phyloP scores from a whole-genome alignment of 805 yeast species.

The Candida bentonensis region DNA sequence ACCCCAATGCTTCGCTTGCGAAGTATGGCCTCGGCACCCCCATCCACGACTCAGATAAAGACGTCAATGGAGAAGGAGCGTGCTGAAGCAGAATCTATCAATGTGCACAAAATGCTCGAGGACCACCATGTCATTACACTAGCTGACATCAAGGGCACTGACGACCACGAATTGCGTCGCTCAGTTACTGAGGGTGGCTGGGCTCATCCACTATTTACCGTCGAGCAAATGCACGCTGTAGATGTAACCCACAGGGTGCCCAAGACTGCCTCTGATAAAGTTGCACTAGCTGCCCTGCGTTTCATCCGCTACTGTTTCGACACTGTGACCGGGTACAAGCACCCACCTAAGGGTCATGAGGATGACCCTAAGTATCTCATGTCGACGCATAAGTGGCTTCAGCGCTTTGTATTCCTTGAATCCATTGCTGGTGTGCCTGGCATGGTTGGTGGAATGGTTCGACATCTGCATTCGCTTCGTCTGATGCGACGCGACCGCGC shows the following conservation, averaged over 20 bases:
- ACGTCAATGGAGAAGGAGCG: too few relatives aligned
- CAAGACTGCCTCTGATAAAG: slow-evolving; percentile 30
- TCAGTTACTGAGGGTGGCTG: slow-evolving; percentile 17
- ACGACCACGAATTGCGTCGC: neutral
- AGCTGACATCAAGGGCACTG: neutral
- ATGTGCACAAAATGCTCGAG: neutral
- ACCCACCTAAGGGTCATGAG: slow-evolving; percentile 31
- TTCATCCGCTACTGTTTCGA: slow-evolving; percentile 41
- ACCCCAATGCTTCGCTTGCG: too few relatives aligned
- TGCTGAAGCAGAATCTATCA: too few relatives aligned
- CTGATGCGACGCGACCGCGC: slow-evolving; percentile 53
- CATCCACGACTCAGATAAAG: too few relatives aligned
- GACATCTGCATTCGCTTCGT: slow-evolving; percentile 53
- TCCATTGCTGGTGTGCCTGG: slow-evolving; percentile 75
- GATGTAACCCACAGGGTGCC: slow-evolving; percentile 40
- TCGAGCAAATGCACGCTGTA: slow-evolving; percentile 28
- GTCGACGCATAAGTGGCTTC: slow-evolving; percentile 53
- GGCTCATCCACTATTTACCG: slow-evolving; percentile 30
- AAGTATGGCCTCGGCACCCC: too few relatives aligned
- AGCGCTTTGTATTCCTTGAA: slow-evolving; percentile 46
- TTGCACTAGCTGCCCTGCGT: slow-evolving; percentile 36
- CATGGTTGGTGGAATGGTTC: slow-evolving; percentile 56
- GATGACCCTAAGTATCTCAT: slow-evolving; percentile 28
- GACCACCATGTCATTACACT: neutral
- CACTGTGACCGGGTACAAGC: slow-evolving; percentile 48